phyloP scores from a whole-genome alignment of 768 basidiomycete species.

The Lactarius sanguifluus region DNA sequence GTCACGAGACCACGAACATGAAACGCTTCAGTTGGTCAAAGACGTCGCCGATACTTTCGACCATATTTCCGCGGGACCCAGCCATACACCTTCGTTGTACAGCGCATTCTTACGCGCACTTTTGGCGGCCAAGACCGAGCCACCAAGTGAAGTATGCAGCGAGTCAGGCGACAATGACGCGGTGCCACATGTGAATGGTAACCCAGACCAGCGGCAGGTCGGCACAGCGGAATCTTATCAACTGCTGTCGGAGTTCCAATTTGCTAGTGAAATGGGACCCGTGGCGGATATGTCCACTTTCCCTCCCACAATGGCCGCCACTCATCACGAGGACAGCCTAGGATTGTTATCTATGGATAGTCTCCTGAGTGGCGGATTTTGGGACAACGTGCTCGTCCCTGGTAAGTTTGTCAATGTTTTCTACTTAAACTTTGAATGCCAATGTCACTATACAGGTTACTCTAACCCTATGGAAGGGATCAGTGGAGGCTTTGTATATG shows the following conservation, averaged over 20 bases:
- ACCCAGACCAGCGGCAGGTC: constrained; percentile 19
- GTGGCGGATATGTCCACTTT: constrained; percentile 80
- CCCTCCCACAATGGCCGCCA: constrained; percentile 81
- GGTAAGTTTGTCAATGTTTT: constrained; percentile 47
- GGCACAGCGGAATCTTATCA: constrained; percentile 16
- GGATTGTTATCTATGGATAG: constrained; percentile 77
- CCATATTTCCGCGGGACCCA: constrained; percentile 67
- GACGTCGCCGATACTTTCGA: constrained; percentile 84
- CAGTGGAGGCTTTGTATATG: constrained; percentile 83
- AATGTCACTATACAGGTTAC: constrained; percentile 52
- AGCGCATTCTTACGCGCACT: constrained; percentile 79
- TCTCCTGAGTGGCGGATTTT: constrained; percentile 75
- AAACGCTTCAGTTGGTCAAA: constrained; percentile 66
- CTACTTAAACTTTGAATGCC: constrained; percentile 20
- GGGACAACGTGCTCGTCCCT: constrained; percentile 86
- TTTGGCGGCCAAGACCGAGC: constrained; percentile 51
- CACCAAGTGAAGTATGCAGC: constrained; percentile 24
- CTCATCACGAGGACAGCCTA: constrained; percentile 42
- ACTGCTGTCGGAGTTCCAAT: constrained; percentile 60
- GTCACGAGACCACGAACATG: constrained; percentile 71
- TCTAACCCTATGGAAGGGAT: constrained; percentile 78
- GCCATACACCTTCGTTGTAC: constrained; percentile 91
- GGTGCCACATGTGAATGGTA: constrained; percentile 17
- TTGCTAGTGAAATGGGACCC: constrained; percentile 82
- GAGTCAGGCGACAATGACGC: constrained; percentile 18